phyloP scores from a whole-genome alignment of 1,139 yeast genomes.

The Kazachstania sp. region DNA sequence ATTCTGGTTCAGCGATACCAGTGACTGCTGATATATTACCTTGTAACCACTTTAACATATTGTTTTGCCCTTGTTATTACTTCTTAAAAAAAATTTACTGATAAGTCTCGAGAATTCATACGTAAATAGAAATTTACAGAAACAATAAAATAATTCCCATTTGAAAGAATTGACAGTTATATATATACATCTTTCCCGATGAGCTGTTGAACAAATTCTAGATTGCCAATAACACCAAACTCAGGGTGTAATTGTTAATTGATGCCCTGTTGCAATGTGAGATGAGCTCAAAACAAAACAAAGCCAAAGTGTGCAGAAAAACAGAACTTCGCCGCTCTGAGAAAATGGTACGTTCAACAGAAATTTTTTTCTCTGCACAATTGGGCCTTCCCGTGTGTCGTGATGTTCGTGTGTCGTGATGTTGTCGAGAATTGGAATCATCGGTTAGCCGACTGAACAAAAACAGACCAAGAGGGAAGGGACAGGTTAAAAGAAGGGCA shows the following conservation, averaged over 20 bases:
- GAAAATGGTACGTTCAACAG: too few relatives aligned
- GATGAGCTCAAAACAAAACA: not conserved
- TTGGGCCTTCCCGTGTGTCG: not conserved
- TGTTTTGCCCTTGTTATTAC: not conserved
- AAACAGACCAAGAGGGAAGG: not conserved
- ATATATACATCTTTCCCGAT: too few relatives aligned
- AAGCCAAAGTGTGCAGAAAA: too few relatives aligned
- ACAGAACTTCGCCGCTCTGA: too few relatives aligned
- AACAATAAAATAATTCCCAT: too few relatives aligned
- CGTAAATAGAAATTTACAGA: too few relatives aligned
- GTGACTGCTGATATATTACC: conserved; percentile 87
- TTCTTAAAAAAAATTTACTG: too few relatives aligned
- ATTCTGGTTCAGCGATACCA: conserved; percentile 95
- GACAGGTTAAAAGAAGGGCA: not conserved
- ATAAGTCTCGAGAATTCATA: too few relatives aligned
- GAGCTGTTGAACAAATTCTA: too few relatives aligned
- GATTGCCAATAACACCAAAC: too few relatives aligned
- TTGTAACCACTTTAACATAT: conserved; percentile 78
- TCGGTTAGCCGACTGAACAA: not conserved
- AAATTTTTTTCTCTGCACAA: not conserved
- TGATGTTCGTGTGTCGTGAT: not conserved
- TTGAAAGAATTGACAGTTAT: too few relatives aligned
- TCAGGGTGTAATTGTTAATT: too few relatives aligned
- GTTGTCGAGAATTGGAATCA: not conserved
- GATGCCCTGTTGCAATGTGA: not conserved